Base-by-base conservation (phyloP, 805 yeast species). In the Lipomyces yamadae region DNA sequence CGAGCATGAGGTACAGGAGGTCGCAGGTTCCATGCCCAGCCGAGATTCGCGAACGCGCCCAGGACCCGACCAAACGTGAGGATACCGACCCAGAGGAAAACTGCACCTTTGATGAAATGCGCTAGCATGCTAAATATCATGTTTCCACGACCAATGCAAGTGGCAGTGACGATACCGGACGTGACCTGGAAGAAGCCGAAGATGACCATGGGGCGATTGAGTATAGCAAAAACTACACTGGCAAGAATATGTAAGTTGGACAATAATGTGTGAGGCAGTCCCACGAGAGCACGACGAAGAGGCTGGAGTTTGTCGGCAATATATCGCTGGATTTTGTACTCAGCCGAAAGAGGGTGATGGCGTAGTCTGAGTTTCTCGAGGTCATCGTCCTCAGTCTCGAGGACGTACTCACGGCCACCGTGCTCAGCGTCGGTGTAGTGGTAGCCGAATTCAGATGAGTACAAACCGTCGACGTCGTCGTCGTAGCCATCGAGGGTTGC, bases 41-140 rank as follows among this genome's bases (percentile, higher is more conserved):
- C 98, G 65, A 83, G 80, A 64, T 84, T 81, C 48, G 83, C 76
- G 73, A 89, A 91, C 11, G 88, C 90, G 2, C 99, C 99, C 73
- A 92, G 86, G 77, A 90, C 93, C 72, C 98, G 86, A 0, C 92
- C 90, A 52, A 95, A 81, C n/a, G 96, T 84, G 4, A 92, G 76
- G 6, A 93, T 68, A 29, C 99, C 99, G 52, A 90, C 79, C 4
- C 82, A 70, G 66, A 92, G 82, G 75, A 94, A 94, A 2, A 94
- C 95, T 33, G 94, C 95, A 67, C 99, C 99, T 78, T 94, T 94
- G 77, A 94, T 94, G 83, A 92, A 91, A 78, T 94, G 99, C 1
- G 99, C 99, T 65, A 94, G 82, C 61, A 94, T 78, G 73, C 91
- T 92, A 80, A 91, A 94, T 13, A 93, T 88, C 29, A 81, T 81